Conservation (phyloP, 139 green algal species). For the Micromonas pusilla region DNA sequence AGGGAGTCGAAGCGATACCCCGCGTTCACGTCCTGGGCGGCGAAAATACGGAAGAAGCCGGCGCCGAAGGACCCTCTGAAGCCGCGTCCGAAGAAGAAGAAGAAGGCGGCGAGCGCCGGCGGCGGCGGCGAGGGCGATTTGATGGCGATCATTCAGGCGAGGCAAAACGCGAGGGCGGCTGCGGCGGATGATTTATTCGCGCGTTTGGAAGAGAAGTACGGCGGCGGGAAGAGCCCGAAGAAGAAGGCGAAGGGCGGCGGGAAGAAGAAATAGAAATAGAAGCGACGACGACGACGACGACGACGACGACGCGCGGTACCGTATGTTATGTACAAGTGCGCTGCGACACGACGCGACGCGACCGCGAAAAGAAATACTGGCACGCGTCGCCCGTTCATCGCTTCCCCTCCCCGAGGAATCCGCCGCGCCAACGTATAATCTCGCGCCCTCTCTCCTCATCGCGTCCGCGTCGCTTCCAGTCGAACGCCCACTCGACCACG, state of each 20-base stretch:
- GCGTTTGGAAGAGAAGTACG: slow-evolving; percentile 3
- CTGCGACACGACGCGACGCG: neutral
- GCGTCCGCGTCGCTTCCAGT: neutral
- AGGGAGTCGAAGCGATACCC: neutral
- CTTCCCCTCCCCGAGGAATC: neutral
- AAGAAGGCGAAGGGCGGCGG: neutral
- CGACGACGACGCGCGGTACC: neutral
- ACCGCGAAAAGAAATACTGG: neutral
- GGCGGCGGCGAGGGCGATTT: neutral
- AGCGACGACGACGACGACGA: neutral
- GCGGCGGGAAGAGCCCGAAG: neutral
- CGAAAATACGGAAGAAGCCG: neutral
- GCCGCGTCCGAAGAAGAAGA: neutral
- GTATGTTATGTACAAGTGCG: neutral
- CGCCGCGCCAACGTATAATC: neutral
- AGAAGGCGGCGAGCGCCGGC: neutral
- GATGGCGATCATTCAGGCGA: slow-evolving; percentile 3
- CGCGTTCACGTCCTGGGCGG: neutral
- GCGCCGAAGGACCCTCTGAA: slow-evolving; percentile 1
- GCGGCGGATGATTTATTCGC: slow-evolving; percentile 19
- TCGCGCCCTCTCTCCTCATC: neutral
- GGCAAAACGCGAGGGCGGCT: neutral
- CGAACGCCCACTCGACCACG: neutral
- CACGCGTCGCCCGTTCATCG: neutral
- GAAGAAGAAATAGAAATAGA: neutral